Evolutionary conservation across 2,329 filamentous ascomycete genomes (phyloP).

Genomic region (Aspergillus quadrilineatus): DNA sequence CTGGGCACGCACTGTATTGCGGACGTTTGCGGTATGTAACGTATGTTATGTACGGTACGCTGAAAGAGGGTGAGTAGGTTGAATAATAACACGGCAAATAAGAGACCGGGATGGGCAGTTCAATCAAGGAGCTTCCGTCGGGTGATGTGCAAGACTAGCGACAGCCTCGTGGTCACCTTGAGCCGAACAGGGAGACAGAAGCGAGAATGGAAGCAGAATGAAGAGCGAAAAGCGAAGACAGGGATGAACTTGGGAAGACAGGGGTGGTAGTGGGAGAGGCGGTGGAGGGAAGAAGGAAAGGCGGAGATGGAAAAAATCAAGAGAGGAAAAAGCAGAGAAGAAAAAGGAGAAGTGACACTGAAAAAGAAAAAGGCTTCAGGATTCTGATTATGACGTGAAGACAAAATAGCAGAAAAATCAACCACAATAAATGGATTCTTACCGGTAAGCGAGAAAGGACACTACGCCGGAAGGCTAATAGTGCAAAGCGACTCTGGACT

Average conservation of each 20-base stretch:
- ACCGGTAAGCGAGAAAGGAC: background rate
- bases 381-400: conserved; percentile 27
- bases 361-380: conserved; percentile 26
- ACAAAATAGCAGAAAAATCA: conserved; percentile 16
- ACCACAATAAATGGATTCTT: conserved; percentile 1
- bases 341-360: conserved; percentile 11
- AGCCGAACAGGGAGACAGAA: conserved; percentile 19
- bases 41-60: conserved; percentile 15
- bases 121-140: conserved; percentile 29
- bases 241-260: conserved; percentile 8
- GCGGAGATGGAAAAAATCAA: conserved; percentile 20
- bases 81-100: conserved; percentile 11
- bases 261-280: conserved; percentile 18
- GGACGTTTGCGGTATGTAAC: conserved; percentile 12
- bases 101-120: conserved; percentile 19
- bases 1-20: conserved; percentile 15
- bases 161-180: conserved; percentile 32
- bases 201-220: conserved; percentile 18
- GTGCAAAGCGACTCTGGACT: background rate
- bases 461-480: background rate
- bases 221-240: background rate
- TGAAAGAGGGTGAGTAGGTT: conserved; percentile 13
- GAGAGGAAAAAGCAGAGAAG: conserved; percentile 17
- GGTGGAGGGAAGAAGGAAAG: conserved; percentile 19
- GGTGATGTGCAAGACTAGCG: conserved; percentile 34